A percentile compares a stretch with the other conserved stretches of the same genome.
phyloP scores from a whole-genome alignment of 306 rosid genomes.

The Quercus engelmannii region DNA sequence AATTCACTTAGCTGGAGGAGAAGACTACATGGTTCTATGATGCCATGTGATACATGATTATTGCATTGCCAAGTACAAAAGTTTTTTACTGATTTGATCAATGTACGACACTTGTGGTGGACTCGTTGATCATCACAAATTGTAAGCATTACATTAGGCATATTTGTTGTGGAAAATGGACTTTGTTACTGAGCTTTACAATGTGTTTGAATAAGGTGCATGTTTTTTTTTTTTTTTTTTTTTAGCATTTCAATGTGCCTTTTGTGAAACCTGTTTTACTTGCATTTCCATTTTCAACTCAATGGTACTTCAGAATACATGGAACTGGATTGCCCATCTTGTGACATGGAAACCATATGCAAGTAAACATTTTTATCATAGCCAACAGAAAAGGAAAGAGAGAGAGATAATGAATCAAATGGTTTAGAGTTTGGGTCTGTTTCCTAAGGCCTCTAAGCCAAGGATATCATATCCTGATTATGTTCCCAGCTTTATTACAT shows the following conservation, averaged over 20 bases:
- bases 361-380: too few relatives aligned
- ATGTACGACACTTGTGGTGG: background rate
- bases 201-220: background rate
- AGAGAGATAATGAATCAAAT: too few relatives aligned
- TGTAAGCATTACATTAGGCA: background rate
- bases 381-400: too few relatives aligned
- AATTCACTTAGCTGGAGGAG: background rate
- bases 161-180: background rate
- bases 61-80: background rate
- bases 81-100: background rate
- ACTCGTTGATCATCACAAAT: background rate
- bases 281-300: too few relatives aligned
- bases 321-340: too few relatives aligned
- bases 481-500: too few relatives aligned
- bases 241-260: background rate
- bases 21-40: background rate
- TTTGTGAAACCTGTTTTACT: background rate
- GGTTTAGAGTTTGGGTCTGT: too few relatives aligned
- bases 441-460: too few relatives aligned
- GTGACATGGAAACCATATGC: too few relatives aligned
- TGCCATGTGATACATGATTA: background rate
- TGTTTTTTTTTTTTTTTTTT: background rate
- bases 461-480: too few relatives aligned
- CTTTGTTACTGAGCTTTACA: background rate
- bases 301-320: too few relatives aligned